Evolutionary conservation across 2,329 filamentous ascomycete species (phyloP).

Genomic region (Hysterium pulicare): DNA sequence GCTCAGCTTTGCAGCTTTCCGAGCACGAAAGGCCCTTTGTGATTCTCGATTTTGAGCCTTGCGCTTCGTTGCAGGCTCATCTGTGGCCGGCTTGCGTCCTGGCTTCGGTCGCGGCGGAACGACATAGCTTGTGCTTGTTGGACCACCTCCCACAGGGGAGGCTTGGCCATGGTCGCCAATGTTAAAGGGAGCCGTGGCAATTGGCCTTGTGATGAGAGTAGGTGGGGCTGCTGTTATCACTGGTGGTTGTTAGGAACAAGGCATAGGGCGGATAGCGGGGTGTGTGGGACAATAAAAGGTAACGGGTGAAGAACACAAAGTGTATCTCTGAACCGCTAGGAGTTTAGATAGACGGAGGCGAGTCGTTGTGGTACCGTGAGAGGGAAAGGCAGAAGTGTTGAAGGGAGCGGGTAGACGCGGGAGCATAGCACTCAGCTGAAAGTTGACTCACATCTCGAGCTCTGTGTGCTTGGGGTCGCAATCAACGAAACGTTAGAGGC

Average conservation of each 20-base stretch:
- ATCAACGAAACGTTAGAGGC: too few species aligned
- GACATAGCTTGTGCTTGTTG: slow-evolving; percentile 34
- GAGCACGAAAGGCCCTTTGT: slow-evolving; percentile 84
- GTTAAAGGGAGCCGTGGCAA: slow-evolving; percentile 10
- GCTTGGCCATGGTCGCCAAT: slow-evolving; percentile 27
- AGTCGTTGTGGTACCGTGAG: too few species aligned
- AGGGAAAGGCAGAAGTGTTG: too few species aligned
- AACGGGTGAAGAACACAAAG: not conserved
- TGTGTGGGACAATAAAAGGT: not conserved
- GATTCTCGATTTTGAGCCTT: slow-evolving; percentile 93
- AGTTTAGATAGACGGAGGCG: too few species aligned
- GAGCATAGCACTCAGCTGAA: too few species aligned
- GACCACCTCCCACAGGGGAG: slow-evolving; percentile 35
- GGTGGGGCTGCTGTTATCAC: slow-evolving; percentile 8
- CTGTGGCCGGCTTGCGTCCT: slow-evolving; percentile 87
- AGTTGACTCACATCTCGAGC: too few species aligned
- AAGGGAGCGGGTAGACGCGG: too few species aligned
- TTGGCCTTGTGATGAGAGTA: slow-evolving; percentile 10
- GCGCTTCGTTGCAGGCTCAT: slow-evolving; percentile 87
- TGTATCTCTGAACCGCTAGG: too few species aligned
- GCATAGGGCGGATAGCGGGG: not conserved
- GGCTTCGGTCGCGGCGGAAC: slow-evolving; percentile 55
- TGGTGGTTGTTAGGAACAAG: not conserved
- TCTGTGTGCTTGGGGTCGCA: too few species aligned
- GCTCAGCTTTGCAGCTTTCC: slow-evolving; percentile 78